phyloP scores from a whole-genome alignment of 2,329 filamentous ascomycete genomes.

The Huntiella omanensis region DNA sequence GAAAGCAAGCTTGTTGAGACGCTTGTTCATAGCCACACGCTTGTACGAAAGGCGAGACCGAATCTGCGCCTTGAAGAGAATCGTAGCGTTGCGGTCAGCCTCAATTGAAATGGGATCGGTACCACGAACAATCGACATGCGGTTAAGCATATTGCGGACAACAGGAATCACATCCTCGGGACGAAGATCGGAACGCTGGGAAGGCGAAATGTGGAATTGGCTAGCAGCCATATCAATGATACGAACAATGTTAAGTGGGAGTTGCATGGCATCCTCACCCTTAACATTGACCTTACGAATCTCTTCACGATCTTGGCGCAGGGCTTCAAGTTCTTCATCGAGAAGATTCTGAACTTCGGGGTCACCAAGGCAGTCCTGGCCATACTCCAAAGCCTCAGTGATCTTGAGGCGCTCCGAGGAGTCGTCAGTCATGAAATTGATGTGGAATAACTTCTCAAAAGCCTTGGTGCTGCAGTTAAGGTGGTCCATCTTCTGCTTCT shows the following conservation, averaged over 20 bases:
- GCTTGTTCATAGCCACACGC: conserved; percentile 69
- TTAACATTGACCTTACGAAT: conserved; percentile 53
- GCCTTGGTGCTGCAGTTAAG: conserved; percentile 60
- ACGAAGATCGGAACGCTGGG: conserved; percentile 71
- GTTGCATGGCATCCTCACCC: conserved; percentile 69
- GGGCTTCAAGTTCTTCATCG: conserved; percentile 70
- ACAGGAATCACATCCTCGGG: conserved; percentile 72
- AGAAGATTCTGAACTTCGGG: conserved; percentile 71
- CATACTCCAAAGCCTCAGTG: conserved; percentile 48
- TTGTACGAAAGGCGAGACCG: conserved; percentile 86
- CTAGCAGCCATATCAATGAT: conserved; percentile 82
- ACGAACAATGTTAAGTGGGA: conserved; percentile 79
- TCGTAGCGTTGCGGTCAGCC: conserved; percentile 72
- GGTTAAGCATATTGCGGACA: conserved; percentile 54
- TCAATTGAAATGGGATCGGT: conserved; percentile 65
- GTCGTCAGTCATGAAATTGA: conserved; percentile 63
- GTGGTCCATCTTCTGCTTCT: conserved; percentile 77
- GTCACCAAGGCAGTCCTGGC: conserved; percentile 71
- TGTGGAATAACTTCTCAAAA: conserved; percentile 64
- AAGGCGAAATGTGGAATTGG: conserved; percentile 76
- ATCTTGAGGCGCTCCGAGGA: conserved; percentile 32
- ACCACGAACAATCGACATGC: conserved; percentile 72
- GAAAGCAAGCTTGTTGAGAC: conserved; percentile 77
- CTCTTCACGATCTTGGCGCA: conserved; percentile 54
- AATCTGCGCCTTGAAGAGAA: conserved; percentile 81